Conservation (phyloP, 2,329 filamentous ascomycete species). For the Pseudogymnoascus sp. region DNA sequence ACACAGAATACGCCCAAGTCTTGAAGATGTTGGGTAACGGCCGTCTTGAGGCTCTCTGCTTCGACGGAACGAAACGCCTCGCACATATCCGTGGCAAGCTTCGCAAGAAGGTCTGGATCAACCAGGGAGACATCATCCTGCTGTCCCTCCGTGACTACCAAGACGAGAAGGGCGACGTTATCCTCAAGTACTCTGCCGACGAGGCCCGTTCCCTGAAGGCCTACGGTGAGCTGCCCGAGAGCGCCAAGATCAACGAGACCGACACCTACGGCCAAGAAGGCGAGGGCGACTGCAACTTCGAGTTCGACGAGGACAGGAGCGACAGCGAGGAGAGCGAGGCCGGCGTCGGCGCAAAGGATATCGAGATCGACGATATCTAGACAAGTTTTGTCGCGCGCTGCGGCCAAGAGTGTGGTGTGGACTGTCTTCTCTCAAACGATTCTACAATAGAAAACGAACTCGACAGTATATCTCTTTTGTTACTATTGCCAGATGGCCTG, state of each 20-base stretch:
- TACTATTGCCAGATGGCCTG: conserved; percentile 20
- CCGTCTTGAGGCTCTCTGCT: conserved; percentile 81
- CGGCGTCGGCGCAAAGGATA: conserved; percentile 62
- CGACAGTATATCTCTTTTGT: conserved; percentile 28
- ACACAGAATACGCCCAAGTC: conserved; percentile 68
- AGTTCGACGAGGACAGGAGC: conserved; percentile 85
- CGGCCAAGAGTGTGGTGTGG: conserved; percentile 24
- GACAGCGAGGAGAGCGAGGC: conserved; percentile 50
- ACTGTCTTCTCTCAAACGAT: conserved; percentile 60
- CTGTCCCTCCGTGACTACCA: conserved; percentile 86
- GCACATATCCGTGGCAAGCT: conserved; percentile 91
- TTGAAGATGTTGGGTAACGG: conserved; percentile 96
- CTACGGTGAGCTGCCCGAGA: conserved; percentile 94
- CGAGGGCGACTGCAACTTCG: conserved; percentile 93
- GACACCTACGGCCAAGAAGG: conserved; percentile 88
- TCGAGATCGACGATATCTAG: conserved; percentile 95
- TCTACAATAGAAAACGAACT: conserved; percentile 23
- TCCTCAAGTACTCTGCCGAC: conserved; percentile 92
- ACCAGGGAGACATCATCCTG: conserved; percentile 91
- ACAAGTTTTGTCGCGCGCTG: conserved; percentile 10
- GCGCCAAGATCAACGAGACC: conserved; percentile 99
- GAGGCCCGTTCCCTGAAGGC: conserved; percentile 93
- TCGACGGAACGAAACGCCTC: conserved; percentile 82
- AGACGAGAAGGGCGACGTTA: conserved; percentile 87
- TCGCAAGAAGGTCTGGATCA: conserved; percentile 99